Conservation (phyloP, 805 yeast species). For the Scheffersomyces stipitis region DNA sequence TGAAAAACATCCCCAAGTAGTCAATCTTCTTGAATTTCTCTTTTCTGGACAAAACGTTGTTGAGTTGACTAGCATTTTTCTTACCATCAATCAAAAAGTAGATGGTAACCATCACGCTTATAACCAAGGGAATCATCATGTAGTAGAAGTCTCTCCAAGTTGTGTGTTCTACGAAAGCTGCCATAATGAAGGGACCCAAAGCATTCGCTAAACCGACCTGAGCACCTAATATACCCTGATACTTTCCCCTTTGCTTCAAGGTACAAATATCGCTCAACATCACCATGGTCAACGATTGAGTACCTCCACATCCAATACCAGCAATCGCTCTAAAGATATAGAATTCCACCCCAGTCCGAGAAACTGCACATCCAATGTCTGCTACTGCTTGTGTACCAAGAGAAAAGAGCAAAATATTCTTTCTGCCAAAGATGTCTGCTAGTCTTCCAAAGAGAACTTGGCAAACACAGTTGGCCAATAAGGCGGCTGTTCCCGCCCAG, state of each 20-base stretch:
- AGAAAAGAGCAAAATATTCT: slow-evolving; percentile 42
- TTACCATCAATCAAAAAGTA: slow-evolving; percentile 11
- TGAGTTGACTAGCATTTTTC: slow-evolving; percentile 13
- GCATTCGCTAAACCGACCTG: slow-evolving; percentile 23
- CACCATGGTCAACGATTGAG: slow-evolving; percentile 50
- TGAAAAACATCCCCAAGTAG: slow-evolving; percentile 12
- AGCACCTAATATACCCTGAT: slow-evolving; percentile 42
- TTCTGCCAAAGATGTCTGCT: slow-evolving; percentile 63
- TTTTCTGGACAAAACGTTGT: slow-evolving; percentile 26
- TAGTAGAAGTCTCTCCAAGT: slow-evolving; percentile 22
- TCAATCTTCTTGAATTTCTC: slow-evolving; percentile 30
- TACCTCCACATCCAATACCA: slow-evolving; percentile 62
- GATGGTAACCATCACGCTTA: slow-evolving; percentile 13
- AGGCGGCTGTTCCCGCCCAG: slow-evolving; percentile 75
- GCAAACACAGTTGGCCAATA: slow-evolving; percentile 69
- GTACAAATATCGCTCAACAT: slow-evolving; percentile 58
- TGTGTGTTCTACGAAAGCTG: slow-evolving; percentile 13
- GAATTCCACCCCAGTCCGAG: slow-evolving; percentile 43
- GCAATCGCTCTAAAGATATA: slow-evolving; percentile 53
- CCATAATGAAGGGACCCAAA: slow-evolving; percentile 24
- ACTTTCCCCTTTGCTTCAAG: slow-evolving; percentile 51
- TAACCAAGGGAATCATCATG: slow-evolving; percentile 19
- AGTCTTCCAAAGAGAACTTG: slow-evolving; percentile 74
- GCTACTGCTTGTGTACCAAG: slow-evolving; percentile 45
- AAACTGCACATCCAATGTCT: slow-evolving; percentile 44